These are phyloP conservation scores for Aspergillus ustus DNA, from an alignment of 2,329 filamentous ascomycete species.

Conservation along the genomic window DNA sequence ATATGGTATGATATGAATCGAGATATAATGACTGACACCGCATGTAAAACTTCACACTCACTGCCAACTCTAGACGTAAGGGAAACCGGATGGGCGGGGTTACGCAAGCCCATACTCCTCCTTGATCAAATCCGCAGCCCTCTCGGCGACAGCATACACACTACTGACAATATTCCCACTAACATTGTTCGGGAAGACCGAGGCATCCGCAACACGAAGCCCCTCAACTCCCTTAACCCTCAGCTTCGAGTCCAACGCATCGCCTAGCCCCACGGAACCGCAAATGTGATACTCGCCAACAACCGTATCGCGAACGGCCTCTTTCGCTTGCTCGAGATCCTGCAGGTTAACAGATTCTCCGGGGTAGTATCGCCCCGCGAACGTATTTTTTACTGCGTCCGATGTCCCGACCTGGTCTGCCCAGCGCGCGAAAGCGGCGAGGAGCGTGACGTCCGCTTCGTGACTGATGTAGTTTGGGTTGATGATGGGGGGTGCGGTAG, in stretches of 20 bases:
- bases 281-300: conserved; percentile 22
- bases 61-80: background rate
- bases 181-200: conserved; percentile 35
- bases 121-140: conserved; percentile 40
- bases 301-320: conserved; percentile 20
- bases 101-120: conserved; percentile 26
- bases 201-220: conserved; percentile 35
- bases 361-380: conserved; percentile 18
- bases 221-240: conserved; percentile 33
- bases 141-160: conserved; percentile 42
- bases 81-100: background rate
- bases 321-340: conserved; percentile 19
- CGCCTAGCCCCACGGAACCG: conserved; percentile 37
- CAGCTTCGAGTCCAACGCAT: conserved; percentile 34
- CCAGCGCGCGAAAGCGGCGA: conserved; percentile 26
- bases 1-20: background rate
- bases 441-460: conserved; percentile 23
- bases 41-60: too few relatives aligned
- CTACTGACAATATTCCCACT: conserved; percentile 35
- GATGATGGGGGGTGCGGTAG: conserved; percentile 21
- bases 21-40: background rate
- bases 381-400: background rate
- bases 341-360: conserved; percentile 19
- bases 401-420: conserved; percentile 21
- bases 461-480: conserved; percentile 25